Conservation (phyloP, 371 early-diverging fungal genomes). For the Scutellospora calospora region DNA sequence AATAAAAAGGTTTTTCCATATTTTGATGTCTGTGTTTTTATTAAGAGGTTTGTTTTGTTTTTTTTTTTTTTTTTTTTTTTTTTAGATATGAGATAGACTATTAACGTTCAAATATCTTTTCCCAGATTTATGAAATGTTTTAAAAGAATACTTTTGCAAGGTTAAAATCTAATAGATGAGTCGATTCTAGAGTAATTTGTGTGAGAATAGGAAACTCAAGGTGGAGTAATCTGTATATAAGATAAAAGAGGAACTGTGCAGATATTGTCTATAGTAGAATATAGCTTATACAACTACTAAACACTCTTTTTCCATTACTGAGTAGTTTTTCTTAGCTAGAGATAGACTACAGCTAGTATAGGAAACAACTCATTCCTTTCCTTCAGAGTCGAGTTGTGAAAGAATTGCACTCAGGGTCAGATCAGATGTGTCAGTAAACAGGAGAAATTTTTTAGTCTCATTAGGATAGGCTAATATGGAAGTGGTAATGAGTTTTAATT, state of each 20-base stretch:
- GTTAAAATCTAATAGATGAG: neutral
- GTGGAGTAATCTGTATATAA: neutral
- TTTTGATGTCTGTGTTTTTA: neutral
- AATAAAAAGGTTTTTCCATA: too few species aligned
- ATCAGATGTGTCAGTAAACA: constrained; percentile 51
- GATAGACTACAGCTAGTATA: neutral
- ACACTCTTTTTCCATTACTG: neutral
- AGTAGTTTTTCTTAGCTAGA: neutral
- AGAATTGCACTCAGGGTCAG: constrained; percentile 49
- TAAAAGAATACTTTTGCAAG: neutral
- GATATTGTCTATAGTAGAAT: neutral
- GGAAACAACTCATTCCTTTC: neutral
- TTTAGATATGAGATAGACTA: neutral
- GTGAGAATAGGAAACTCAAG: neutral
- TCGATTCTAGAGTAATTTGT: neutral
- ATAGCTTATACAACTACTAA: neutral
- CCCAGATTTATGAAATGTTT: neutral
- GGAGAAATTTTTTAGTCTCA: constrained; percentile 43
- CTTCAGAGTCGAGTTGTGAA: constrained; percentile 41
- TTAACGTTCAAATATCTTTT: neutral
- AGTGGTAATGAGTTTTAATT: constrained; percentile 35
- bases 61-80: too few species aligned
- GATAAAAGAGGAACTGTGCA: neutral
- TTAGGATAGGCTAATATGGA: constrained; percentile 48
- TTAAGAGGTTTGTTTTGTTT: too few species aligned